Percentiles rank a stretch among this genome's conserved stretches.
phyloP scores from a whole-genome alignment of 2,329 filamentous ascomycete species.

The Pseudogymnoascus verrucosus region DNA sequence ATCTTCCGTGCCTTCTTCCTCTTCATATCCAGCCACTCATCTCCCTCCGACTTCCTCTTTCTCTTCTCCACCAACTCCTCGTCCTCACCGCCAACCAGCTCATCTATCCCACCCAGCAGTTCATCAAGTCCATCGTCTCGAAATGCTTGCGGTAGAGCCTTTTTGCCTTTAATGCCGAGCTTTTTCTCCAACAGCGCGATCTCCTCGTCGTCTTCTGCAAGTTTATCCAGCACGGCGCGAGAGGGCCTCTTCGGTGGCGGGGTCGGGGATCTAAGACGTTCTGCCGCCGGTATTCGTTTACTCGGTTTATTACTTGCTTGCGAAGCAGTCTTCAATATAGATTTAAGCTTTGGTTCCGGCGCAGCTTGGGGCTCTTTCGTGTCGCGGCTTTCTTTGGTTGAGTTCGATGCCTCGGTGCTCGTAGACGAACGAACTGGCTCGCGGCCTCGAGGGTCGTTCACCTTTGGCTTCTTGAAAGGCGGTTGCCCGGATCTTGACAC shows the following conservation, averaged over 20 bases:
- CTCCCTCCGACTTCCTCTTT: slow-evolving; percentile 49
- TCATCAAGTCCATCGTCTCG: slow-evolving; percentile 77
- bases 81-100: slow-evolving; percentile 38
- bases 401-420: neutral
- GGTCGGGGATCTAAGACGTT: slow-evolving; percentile 14
- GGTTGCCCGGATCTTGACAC: slow-evolving; percentile 14
- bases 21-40: slow-evolving; percentile 54
- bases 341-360: slow-evolving; percentile 19
- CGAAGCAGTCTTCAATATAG: slow-evolving; percentile 24
- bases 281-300: neutral
- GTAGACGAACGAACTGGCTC: neutral
- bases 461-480: neutral
- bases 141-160: slow-evolving; percentile 63
- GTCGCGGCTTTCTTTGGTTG: neutral
- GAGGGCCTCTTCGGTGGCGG: slow-evolving; percentile 18
- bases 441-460: neutral
- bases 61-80: slow-evolving; percentile 40
- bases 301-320: slow-evolving; percentile 13
- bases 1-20: slow-evolving; percentile 37
- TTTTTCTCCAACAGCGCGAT: slow-evolving; percentile 84
- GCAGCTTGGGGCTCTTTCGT: slow-evolving; percentile 1
- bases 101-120: slow-evolving; percentile 61
- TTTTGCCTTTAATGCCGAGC: slow-evolving; percentile 70
- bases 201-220: slow-evolving; percentile 78
- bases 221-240: slow-evolving; percentile 46